Conservation (phyloP, 169 alveolate genomes). For the Cyclospora cayetanensis region DNA sequence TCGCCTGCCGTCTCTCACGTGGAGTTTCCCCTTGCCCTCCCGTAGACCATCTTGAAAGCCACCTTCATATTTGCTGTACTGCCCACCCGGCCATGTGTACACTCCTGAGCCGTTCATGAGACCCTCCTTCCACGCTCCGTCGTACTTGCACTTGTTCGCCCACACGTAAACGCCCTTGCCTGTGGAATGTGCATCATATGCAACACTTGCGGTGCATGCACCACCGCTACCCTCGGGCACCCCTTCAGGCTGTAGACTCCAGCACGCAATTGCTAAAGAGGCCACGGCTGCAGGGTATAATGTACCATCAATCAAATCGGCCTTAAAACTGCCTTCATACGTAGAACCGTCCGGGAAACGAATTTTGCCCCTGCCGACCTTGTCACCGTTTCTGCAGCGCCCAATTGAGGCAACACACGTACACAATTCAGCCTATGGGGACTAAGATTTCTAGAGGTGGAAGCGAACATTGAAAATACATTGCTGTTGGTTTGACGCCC, state of each 20-base stretch:
- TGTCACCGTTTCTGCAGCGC: constrained; percentile 77
- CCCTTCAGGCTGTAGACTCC: too few relatives aligned
- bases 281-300: not conserved
- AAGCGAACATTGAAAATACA: too few relatives aligned
- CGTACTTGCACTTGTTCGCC: constrained; percentile 82
- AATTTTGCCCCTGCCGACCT: constrained; percentile 78
- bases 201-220: not conserved
- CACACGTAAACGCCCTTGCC: constrained; percentile 88
- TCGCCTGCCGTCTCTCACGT: constrained; percentile 81
- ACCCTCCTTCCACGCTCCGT: constrained; percentile 80
- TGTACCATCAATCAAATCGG: constrained; percentile 75
- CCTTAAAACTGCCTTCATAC: constrained; percentile 76
- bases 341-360: constrained; percentile 79
- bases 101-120: constrained; percentile 89
- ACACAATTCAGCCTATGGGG: too few relatives aligned
- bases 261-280: not conserved
- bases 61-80: constrained; percentile 77
- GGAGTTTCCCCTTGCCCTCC: constrained; percentile 80
- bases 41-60: constrained; percentile 74
- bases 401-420: too few relatives aligned
- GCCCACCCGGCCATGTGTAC: constrained; percentile 82
- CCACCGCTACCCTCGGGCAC: not conserved
- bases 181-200: not conserved
- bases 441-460: too few relatives aligned
- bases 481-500: too few relatives aligned